Evolutionary conservation across 2,329 filamentous ascomycete species (phyloP).

Genomic region (Colletotrichum salicis): DNA sequence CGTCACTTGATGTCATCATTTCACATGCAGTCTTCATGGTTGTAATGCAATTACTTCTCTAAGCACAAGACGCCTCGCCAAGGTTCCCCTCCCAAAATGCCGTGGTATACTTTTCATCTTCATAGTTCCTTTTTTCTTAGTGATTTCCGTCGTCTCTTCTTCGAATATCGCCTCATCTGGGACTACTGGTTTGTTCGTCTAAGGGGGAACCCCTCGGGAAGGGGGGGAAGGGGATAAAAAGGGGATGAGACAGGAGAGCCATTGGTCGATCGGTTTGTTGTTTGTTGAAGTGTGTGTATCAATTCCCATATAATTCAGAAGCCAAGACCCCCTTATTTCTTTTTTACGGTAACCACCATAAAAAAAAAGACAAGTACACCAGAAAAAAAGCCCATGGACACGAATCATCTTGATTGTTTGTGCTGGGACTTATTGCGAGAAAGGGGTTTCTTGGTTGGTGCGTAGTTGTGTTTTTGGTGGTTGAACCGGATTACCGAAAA

Average conservation of each 20-base stretch:
- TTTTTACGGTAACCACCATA: conserved; percentile 15
- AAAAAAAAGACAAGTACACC: neutral
- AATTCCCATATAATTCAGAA: conserved; percentile 32
- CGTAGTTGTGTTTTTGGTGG: neutral
- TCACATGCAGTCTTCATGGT: neutral
- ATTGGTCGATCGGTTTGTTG: neutral
- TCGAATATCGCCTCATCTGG: conserved; percentile 29
- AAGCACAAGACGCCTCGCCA: conserved; percentile 33
- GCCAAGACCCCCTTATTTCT: conserved; percentile 18
- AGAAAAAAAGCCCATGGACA: conserved; percentile 21
- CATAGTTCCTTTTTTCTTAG: neutral
- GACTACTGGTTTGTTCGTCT: conserved; percentile 1
- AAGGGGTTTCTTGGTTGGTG: neutral
- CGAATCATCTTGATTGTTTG: conserved; percentile 35
- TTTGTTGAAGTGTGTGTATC: conserved; percentile 33
- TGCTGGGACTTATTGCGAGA: conserved; percentile 34
- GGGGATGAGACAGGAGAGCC: neutral
- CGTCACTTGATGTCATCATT: neutral
- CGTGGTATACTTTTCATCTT: conserved; percentile 25
- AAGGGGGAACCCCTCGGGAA: neutral
- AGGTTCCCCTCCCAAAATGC: conserved; percentile 11
- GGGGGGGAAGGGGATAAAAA: neutral
- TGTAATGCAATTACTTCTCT: conserved; percentile 26
- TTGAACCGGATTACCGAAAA: conserved; percentile 16
- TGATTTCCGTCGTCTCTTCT: neutral